Conservation (phyloP, 192 early-diverging fungal species). For the Linderina pennispora region DNA sequence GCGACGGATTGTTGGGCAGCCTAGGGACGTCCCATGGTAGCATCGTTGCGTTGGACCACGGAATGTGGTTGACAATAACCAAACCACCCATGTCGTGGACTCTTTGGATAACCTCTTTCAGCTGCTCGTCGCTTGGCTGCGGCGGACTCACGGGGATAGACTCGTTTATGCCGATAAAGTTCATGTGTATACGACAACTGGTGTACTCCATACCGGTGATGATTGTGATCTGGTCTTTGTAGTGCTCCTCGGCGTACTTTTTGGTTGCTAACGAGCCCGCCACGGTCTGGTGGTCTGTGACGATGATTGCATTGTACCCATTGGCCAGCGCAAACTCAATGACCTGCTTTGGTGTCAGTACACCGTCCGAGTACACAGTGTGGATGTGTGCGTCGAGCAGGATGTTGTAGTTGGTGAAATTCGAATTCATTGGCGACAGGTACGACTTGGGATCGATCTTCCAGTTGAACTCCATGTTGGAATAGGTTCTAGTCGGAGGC, state of each 20-base stretch:
- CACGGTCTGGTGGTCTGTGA: constrained; percentile 67
- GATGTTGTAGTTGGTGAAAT: constrained; percentile 46
- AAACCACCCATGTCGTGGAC: constrained; percentile 53
- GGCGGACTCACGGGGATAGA: constrained; percentile 48
- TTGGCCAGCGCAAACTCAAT: constrained; percentile 62
- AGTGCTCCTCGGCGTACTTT: constrained; percentile 42
- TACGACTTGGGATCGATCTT: constrained; percentile 21
- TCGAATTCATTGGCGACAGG: constrained; percentile 26
- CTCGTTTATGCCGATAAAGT: constrained; percentile 62
- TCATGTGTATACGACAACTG: constrained; percentile 57
- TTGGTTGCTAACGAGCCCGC: constrained; percentile 57
- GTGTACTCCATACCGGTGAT: constrained; percentile 43
- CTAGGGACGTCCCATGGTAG: constrained; percentile 44
- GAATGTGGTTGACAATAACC: constrained; percentile 61
- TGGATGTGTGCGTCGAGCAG: constrained; percentile 64
- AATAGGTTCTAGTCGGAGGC: constrained; percentile 23
- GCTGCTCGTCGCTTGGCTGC: constrained; percentile 50
- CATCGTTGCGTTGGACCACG: constrained; percentile 56
- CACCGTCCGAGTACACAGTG: constrained; percentile 57
- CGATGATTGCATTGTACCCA: constrained; percentile 66
- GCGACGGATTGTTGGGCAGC: constrained; percentile 51
- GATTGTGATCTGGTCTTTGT: constrained; percentile 18
- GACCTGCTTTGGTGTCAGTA: constrained; percentile 50
- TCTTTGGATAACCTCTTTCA: constrained; percentile 48
- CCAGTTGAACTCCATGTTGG: constrained; percentile 26